Conservation (phyloP, 139 green algal genomes). For the Micractinium conductrix region DNA sequence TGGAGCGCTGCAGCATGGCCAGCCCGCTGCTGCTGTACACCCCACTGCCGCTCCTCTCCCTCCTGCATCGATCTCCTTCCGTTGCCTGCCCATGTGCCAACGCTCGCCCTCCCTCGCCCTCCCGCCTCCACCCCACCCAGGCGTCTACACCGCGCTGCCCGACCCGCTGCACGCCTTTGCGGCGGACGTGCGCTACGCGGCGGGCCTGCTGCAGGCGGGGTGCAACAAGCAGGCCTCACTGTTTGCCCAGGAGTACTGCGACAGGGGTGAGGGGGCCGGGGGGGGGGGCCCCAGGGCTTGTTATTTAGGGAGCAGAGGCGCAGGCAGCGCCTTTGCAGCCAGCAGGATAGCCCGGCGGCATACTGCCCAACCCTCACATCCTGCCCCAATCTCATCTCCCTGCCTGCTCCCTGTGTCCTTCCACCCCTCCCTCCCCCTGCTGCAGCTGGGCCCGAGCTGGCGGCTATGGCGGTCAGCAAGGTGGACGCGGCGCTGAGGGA, state of each 20-base stretch:
- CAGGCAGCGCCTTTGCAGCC: too few relatives aligned
- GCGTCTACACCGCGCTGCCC: constrained; percentile 38
- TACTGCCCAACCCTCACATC: too few relatives aligned
- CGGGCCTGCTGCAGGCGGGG: constrained; percentile 52
- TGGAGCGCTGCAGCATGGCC: not conserved
- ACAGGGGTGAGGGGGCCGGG: constrained; percentile 23
- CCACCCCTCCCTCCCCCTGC: too few relatives aligned
- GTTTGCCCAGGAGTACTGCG: constrained; percentile 38
- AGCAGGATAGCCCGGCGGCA: too few relatives aligned
- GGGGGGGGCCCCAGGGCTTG: not conserved
- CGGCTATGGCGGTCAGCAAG: constrained; percentile 25
- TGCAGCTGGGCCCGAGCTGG: constrained; percentile 29
- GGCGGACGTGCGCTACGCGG: constrained; percentile 55
- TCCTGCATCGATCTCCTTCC: not conserved
- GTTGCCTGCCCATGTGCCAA: not conserved
- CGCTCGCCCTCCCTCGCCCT: not conserved
- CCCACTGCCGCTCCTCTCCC: not conserved
- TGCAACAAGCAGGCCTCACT: constrained; percentile 29
- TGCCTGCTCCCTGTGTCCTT: too few relatives aligned
- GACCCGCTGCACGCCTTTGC: constrained; percentile 57
- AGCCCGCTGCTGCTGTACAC: not conserved
- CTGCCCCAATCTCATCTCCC: too few relatives aligned
- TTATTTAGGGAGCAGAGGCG: too few relatives aligned
- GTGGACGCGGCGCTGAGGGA: constrained; percentile 29
- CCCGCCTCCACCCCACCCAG: constrained; percentile 21